Percentiles rank a stretch among this genome's conserved stretches.
phyloP scores from a whole-genome alignment of 495 filamentous ascomycete genomes.

The Pseudomonodictys pantanalensis region DNA sequence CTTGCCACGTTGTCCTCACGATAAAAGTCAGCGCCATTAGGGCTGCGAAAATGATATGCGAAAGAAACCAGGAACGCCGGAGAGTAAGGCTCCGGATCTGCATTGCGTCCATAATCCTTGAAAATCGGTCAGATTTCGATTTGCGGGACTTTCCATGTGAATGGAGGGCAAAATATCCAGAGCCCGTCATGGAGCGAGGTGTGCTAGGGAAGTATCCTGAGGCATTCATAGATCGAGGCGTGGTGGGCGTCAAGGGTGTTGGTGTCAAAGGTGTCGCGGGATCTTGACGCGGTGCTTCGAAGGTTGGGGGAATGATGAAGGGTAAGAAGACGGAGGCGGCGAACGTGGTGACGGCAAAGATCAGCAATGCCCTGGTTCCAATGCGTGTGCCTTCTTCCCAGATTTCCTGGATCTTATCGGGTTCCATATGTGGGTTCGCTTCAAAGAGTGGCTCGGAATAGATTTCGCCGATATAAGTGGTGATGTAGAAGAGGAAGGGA shows the following conservation, averaged over 20 bases:
- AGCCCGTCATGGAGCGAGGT: not conserved
- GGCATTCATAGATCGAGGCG: not conserved
- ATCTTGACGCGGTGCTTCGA: slow-evolving; percentile 45
- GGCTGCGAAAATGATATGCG: slow-evolving; percentile 72
- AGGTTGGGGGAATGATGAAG: slow-evolving; percentile 75
- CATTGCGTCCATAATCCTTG: slow-evolving; percentile 43
- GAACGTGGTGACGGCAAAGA: slow-evolving; percentile 81
- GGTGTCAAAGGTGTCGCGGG: slow-evolving; percentile 18
- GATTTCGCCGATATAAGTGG: slow-evolving; percentile 85
- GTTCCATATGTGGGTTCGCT: slow-evolving; percentile 69
- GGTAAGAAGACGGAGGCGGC: slow-evolving; percentile 75
- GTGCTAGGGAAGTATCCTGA: slow-evolving; percentile 7
- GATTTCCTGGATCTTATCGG: slow-evolving; percentile 66
- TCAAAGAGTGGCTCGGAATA: slow-evolving; percentile 79
- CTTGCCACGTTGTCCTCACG: slow-evolving; percentile 61
- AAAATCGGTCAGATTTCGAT: slow-evolving; percentile 15
- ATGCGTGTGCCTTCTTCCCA: slow-evolving; percentile 81
- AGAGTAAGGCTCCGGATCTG: slow-evolving; percentile 79
- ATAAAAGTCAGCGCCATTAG: slow-evolving; percentile 81
- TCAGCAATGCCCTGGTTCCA: slow-evolving; percentile 80
- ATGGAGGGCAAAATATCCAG: slow-evolving; percentile 2
- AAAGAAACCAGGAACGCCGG: slow-evolving; percentile 78
- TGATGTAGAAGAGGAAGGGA: slow-evolving; percentile 90
- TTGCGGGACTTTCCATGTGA: not conserved
- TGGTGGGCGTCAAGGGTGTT: slow-evolving; percentile 17